Evolutionary conservation across 169 alveolate species (phyloP).

Genomic region (Babesia gibsoni): DNA sequence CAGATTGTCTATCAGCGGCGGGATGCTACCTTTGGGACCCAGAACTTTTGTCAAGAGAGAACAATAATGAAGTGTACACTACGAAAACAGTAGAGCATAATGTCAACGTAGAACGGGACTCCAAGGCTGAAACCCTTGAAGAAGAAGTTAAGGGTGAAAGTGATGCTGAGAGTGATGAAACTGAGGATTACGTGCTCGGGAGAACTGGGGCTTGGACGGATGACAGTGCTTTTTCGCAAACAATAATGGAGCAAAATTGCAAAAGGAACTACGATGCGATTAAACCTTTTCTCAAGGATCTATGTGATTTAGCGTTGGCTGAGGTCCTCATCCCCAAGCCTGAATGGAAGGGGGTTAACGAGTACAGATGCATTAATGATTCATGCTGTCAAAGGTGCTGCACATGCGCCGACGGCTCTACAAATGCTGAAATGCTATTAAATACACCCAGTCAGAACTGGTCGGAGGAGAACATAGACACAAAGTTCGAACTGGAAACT

Average conservation of each 20-base stretch:
- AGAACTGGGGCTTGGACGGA: constrained; percentile 57
- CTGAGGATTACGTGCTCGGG: constrained; percentile 1
- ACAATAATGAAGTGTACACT: neutral
- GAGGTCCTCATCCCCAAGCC: constrained; percentile 61
- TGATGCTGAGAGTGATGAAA: no score
- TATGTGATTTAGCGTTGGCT: constrained; percentile 55
- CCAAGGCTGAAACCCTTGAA: no score
- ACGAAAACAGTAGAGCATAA: no score
- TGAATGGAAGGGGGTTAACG: constrained; percentile 45
- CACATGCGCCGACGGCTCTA: constrained; percentile 16
- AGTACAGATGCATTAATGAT: constrained; percentile 39
- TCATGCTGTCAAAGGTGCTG: constrained; percentile 60
- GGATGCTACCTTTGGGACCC: constrained; percentile 64
- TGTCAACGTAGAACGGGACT: no score
- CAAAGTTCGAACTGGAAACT: constrained; percentile 37
- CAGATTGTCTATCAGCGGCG: constrained; percentile 52
- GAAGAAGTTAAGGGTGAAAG: no score
- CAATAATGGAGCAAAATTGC: constrained; percentile 19
- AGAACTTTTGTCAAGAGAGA: neutral
- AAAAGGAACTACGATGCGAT: constrained; percentile 13
- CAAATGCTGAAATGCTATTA: neutral
- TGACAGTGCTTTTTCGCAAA: constrained; percentile 8
- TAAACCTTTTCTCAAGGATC: constrained; percentile 27
- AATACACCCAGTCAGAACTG: neutral
- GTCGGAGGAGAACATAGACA: neutral